These are phyloP conservation scores for Corymbia citriodora DNA, from an alignment of 441 rosid species.

Conservation along the genomic window DNA sequence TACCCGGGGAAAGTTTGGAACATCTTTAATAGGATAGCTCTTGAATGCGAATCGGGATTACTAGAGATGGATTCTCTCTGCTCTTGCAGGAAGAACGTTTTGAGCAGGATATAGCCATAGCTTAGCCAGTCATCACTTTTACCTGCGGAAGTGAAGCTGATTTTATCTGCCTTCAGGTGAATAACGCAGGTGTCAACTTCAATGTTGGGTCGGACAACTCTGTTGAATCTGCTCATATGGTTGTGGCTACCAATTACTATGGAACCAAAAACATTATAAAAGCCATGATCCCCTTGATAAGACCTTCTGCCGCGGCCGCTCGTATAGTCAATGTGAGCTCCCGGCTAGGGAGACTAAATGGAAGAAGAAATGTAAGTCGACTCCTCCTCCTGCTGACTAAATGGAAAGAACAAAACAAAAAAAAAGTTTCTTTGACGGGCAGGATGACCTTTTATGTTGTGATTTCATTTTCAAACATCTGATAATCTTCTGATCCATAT, in stretches of 20 bases:
- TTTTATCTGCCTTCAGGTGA: constrained; percentile 47
- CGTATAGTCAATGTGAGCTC: constrained; percentile 87
- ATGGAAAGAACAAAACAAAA: neutral
- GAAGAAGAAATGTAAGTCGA: constrained; percentile 74
- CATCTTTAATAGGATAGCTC: neutral
- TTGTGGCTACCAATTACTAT: constrained; percentile 61
- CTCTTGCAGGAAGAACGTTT: neutral
- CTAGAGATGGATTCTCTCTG: neutral
- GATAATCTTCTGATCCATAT: neutral
- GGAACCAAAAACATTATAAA: constrained; percentile 72
- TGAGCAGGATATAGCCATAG: neutral
- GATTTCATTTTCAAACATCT: neutral
- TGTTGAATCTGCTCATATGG: constrained; percentile 53
- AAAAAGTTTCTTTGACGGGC: neutral
- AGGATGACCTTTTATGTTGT: neutral
- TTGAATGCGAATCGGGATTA: neutral
- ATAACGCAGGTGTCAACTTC: constrained; percentile 92
- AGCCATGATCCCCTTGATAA: constrained; percentile 86
- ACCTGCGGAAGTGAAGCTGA: neutral
- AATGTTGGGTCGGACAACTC: constrained; percentile 74
- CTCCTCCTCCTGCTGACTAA: neutral
- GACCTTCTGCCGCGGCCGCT: constrained; percentile 62
- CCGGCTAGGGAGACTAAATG: constrained; percentile 67
- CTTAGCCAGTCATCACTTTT: neutral
- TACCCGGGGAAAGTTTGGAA: neutral